A percentile compares a stretch with the other conserved stretches of the same genome.
Conservation (phyloP, 75 land plant genomes). For the Picea sitchensis region DNA sequence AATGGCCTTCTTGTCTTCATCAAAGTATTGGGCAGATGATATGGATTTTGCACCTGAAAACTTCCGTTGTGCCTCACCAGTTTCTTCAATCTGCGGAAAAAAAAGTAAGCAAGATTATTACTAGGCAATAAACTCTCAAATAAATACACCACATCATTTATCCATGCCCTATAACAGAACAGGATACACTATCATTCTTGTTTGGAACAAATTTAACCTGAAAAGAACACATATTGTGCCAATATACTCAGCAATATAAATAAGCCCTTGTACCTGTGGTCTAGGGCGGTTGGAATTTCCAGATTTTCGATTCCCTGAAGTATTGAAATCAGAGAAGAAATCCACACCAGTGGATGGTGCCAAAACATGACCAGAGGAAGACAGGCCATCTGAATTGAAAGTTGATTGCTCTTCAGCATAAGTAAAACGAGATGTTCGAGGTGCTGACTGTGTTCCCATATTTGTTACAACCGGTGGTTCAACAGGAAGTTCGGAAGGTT, state of each 20-base stretch:
- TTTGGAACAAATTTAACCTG: too few species aligned
- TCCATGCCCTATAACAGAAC: background rate
- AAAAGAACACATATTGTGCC: background rate
- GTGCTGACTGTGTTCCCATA: slow-evolving; percentile 27
- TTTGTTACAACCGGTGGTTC: slow-evolving; percentile 23
- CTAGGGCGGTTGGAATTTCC: slow-evolving; percentile 18
- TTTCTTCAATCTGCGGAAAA: slow-evolving; percentile 35
- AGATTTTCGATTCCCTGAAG: slow-evolving; percentile 18
- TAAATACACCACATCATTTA: background rate
- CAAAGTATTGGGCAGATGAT: slow-evolving; percentile 51
- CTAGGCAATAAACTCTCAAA: background rate
- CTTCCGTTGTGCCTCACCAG: slow-evolving; percentile 48
- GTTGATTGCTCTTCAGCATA: slow-evolving; percentile 35
- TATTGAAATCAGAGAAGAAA: slow-evolving; percentile 32
- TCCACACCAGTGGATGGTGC: slow-evolving; percentile 30
- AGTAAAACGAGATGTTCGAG: slow-evolving; percentile 34
- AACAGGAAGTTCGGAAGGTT: slow-evolving; percentile 35
- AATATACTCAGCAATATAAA: background rate
- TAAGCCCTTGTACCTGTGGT: slow-evolving; percentile 20
- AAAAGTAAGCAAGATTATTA: background rate
- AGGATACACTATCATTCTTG: background rate
- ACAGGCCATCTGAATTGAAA: slow-evolving; percentile 13
- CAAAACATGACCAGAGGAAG: slow-evolving; percentile 36
- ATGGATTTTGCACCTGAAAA: slow-evolving; percentile 57
- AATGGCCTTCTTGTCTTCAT: slow-evolving; percentile 25